phyloP scores from a whole-genome alignment of 768 basidiomycete species.

The Leccinum longicurvipes region DNA sequence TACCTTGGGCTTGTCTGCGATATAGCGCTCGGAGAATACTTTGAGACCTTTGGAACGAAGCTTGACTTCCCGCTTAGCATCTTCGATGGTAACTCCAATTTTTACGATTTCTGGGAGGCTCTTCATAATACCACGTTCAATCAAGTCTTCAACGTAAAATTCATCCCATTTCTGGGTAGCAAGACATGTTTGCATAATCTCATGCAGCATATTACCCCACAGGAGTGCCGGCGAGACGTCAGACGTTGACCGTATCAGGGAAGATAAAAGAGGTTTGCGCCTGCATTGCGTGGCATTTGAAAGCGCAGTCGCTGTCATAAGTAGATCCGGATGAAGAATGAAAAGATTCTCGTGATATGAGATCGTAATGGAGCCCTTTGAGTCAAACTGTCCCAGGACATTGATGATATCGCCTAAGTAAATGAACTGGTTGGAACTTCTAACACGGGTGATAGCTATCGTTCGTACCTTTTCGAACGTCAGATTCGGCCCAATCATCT shows the following conservation, averaged over 20 bases:
- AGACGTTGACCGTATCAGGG: conserved; percentile 54
- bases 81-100: conserved; percentile 53
- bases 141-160: conserved; percentile 54
- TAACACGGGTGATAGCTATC: not conserved
- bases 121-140: conserved; percentile 51
- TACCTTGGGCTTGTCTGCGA: conserved; percentile 65
- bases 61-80: conserved; percentile 63
- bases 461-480: conserved; percentile 54
- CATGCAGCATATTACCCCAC: conserved; percentile 93
- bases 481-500: conserved; percentile 76
- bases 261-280: conserved; percentile 80
- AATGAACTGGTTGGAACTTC: not conserved
- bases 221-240: conserved; percentile 67
- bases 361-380: conserved; percentile 50
- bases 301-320: conserved; percentile 87
- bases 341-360: conserved; percentile 65
- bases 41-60: conserved; percentile 61
- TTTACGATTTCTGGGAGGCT: conserved; percentile 61
- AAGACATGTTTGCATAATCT: conserved; percentile 83
- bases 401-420: conserved; percentile 78
- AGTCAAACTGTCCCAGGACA: conserved; percentile 51
- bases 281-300: conserved; percentile 79
- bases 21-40: conserved; percentile 63
- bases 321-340: conserved; percentile 88
- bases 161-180: conserved; percentile 59